Evolutionary conservation across 2,329 filamentous ascomycete species (phyloP).

Genomic region (Cadophora sp.): DNA sequence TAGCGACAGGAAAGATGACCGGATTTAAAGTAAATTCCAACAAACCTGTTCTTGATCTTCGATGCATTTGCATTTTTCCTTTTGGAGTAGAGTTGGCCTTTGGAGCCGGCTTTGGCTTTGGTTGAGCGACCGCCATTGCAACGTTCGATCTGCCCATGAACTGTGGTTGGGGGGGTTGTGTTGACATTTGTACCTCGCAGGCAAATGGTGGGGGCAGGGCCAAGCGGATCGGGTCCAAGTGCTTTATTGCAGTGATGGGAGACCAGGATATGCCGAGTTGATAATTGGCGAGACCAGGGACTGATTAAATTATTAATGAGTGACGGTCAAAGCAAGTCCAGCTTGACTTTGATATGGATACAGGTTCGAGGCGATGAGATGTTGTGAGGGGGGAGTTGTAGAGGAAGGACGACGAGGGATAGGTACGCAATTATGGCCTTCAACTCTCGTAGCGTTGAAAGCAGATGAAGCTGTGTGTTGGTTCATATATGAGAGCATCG

Average conservation of each 20-base stretch:
- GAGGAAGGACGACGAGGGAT: conserved; percentile 33
- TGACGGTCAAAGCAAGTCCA: conserved; percentile 47
- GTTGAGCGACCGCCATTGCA: conserved; percentile 65
- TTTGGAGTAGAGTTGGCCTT: conserved; percentile 65
- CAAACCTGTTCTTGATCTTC: conserved; percentile 92
- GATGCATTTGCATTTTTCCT: conserved; percentile 85
- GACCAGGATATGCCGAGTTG: conserved; percentile 38
- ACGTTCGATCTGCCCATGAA: conserved; percentile 47
- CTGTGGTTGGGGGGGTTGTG: conserved; percentile 65
- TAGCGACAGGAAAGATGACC: conserved; percentile 41
- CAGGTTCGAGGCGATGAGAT: conserved; percentile 42
- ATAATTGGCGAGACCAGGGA: conserved; percentile 45
- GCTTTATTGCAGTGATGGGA: conserved; percentile 36
- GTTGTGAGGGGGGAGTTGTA: conserved; percentile 26
- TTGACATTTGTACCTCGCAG: conserved; percentile 62
- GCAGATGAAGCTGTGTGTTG: conserved; percentile 34
- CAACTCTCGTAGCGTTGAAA: conserved; percentile 35
- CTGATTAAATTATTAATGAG: conserved; percentile 51
- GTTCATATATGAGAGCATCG: conserved; percentile 41
- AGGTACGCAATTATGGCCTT: conserved; percentile 38
- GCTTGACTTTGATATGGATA: conserved; percentile 42
- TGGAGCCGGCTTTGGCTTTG: conserved; percentile 64
- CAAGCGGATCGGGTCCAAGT: conserved; percentile 35
- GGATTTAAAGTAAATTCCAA: conserved; percentile 41
- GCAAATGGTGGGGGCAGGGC: conserved; percentile 40